Evolutionary conservation across 176 grass and related monocot genomes (phyloP).

Genomic region (Saccharum officinarum): DNA sequence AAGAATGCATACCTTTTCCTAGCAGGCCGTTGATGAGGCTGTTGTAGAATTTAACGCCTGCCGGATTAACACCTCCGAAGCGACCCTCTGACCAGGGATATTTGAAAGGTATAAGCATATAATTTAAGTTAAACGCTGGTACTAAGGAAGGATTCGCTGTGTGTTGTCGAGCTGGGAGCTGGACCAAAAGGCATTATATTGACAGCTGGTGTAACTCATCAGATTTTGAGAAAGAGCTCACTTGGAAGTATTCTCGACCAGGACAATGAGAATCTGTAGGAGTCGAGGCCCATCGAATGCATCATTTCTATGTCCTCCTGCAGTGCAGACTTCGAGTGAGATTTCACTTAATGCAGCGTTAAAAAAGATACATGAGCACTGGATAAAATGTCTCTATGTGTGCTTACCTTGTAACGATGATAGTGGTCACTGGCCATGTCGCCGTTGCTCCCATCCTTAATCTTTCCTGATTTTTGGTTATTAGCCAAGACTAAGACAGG

Average conservation of each 20-base stretch:
- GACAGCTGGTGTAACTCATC: background rate
- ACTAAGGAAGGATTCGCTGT: background rate
- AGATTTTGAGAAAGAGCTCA: slow-evolving; percentile 8
- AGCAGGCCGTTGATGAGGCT: slow-evolving; percentile 46
- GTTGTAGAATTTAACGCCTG: slow-evolving; percentile 56
- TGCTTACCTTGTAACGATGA: too few species aligned
- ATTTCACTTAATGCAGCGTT: background rate
- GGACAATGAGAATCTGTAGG: slow-evolving; percentile 74
- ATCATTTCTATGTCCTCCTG: slow-evolving; percentile 67
- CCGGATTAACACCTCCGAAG: slow-evolving; percentile 47
- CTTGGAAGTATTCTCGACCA: slow-evolving; percentile 75
- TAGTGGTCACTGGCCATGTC: too few species aligned
- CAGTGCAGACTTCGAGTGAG: background rate
- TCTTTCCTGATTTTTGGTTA: too few species aligned
- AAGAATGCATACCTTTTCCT: slow-evolving; percentile 12
- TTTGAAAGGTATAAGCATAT: background rate
- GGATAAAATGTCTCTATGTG: too few species aligned
- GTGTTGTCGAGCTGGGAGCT: too few species aligned
- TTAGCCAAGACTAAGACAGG: too few species aligned
- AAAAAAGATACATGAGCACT: too few species aligned
- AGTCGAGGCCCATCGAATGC: slow-evolving; percentile 53
- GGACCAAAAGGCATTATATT: too few species aligned
- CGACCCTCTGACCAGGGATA: slow-evolving; percentile 40
- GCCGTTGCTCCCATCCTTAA: too few species aligned
- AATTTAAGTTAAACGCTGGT: background rate